A percentile compares a stretch with the other conserved stretches of the same genome.
Evolutionary conservation across 1,284 basidiomycete genomes (phyloP).

Genomic region (Agaricales sp.): DNA sequence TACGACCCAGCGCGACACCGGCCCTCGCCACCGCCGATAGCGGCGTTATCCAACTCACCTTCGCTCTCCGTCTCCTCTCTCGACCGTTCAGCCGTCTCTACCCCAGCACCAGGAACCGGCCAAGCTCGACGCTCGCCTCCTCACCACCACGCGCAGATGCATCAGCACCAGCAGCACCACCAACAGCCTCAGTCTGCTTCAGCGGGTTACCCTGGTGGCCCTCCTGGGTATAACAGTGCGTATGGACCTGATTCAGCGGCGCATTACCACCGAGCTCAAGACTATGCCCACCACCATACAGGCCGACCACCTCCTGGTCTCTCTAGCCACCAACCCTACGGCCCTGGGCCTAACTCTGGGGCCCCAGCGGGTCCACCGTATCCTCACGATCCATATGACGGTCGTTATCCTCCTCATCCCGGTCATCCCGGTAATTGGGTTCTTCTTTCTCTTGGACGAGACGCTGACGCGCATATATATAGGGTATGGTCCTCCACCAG

Average conservation of each 20-base stretch:
- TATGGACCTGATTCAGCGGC: slow-evolving; percentile 1
- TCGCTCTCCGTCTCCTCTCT: slow-evolving; percentile 48
- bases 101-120: slow-evolving; percentile 38
- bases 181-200: background rate
- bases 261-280: background rate
- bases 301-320: background rate
- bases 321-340: background rate
- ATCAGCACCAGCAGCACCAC: background rate
- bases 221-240: slow-evolving; percentile 1
- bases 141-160: slow-evolving; percentile 16
- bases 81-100: slow-evolving; percentile 47
- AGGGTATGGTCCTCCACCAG: background rate
- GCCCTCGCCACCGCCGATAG: slow-evolving; percentile 45
- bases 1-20: slow-evolving; percentile 24
- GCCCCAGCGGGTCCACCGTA: slow-evolving; percentile 1
- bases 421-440: background rate
- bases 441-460: background rate
- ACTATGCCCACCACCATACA: background rate
- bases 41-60: slow-evolving; percentile 48
- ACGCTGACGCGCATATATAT: background rate
- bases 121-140: slow-evolving; percentile 28
- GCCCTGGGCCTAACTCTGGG: background rate
- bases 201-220: background rate
- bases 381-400: background rate
- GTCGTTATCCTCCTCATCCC: background rate